A percentile compares a stretch with the other conserved stretches of the same genome.
These are phyloP conservation scores for Barbarea vulgaris DNA, from an alignment of 345 rosid genomes.

Conservation along the genomic window DNA sequence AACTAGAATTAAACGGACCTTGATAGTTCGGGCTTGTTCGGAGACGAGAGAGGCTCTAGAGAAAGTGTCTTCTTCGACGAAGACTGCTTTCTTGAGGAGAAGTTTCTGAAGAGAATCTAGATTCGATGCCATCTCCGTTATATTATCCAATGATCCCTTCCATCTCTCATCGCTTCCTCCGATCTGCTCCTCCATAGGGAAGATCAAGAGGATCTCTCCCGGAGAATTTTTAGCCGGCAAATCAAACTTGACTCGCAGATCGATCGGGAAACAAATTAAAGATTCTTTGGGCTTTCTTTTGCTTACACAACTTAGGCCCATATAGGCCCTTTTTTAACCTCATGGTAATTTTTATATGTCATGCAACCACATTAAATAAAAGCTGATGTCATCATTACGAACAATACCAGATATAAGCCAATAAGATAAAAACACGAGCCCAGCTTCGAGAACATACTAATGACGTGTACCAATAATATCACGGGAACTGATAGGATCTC, in stretches of 20 bases:
- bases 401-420: neutral
- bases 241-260: neutral
- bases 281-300: conserved; percentile 29
- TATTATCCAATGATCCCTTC: conserved; percentile 78
- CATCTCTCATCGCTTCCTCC: conserved; percentile 81
- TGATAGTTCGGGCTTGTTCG: conserved; percentile 89
- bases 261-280: neutral
- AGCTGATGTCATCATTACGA: conserved; percentile 2
- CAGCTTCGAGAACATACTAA: neutral
- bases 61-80: conserved; percentile 88
- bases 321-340: neutral
- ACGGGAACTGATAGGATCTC: conserved; percentile 81
- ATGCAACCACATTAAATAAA: neutral
- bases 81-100: conserved; percentile 87
- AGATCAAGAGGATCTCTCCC: conserved; percentile 18
- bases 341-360: too few relatives aligned
- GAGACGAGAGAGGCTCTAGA: conserved; percentile 84
- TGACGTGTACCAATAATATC: conserved; percentile 70
- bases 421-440: conserved; percentile 38
- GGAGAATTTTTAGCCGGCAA: neutral
- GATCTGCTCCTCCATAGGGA: conserved; percentile 61
- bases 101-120: conserved; percentile 85
- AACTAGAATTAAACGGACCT: conserved; percentile 46
- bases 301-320: conserved; percentile 1
- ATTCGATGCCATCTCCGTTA: conserved; percentile 84